Evolutionary conservation across 352 stramenopile genomes (phyloP).

Genomic region (Phytophthora citrophthora): DNA sequence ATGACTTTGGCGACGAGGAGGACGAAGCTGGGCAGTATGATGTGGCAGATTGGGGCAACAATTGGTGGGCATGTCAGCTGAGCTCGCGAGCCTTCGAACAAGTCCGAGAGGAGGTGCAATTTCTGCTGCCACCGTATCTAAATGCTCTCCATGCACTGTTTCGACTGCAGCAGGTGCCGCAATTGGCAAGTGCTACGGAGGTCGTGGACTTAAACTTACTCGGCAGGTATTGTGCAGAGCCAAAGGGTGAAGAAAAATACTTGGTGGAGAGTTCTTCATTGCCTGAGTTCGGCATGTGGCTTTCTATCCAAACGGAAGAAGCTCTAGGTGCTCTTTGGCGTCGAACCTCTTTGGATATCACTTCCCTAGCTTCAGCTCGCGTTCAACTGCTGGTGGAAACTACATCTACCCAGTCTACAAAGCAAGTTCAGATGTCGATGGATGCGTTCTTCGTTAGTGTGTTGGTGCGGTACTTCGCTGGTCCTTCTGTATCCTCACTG

Average conservation of each 20-base stretch:
- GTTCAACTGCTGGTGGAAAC: constrained; percentile 35
- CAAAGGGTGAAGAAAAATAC: constrained; percentile 7
- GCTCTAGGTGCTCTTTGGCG: constrained; percentile 49
- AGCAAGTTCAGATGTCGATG: constrained; percentile 3
- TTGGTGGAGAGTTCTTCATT: constrained; percentile 12
- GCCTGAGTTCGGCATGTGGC: constrained; percentile 47
- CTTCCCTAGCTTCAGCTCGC: constrained; percentile 43
- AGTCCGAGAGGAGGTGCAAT: constrained; percentile 42
- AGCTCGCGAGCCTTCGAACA: constrained; percentile 26
- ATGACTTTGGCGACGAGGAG: constrained; percentile 25
- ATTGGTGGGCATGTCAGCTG: constrained; percentile 47
- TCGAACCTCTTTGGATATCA: constrained; percentile 37
- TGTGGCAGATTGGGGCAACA: constrained; percentile 37
- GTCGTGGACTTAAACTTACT: constrained; percentile 57
- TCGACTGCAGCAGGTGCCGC: constrained; percentile 47
- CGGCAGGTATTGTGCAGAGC: constrained; percentile 34
- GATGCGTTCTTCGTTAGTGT: constrained; percentile 35
- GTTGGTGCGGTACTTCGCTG: constrained; percentile 43
- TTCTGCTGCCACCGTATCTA: constrained; percentile 49
- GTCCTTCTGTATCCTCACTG: constrained; percentile 25
- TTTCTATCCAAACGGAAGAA: constrained; percentile 52
- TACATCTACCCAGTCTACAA: background rate
- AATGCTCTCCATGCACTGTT: constrained; percentile 68
- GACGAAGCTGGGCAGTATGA: constrained; percentile 16
- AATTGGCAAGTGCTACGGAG: constrained; percentile 40